A percentile compares a stretch with the other conserved stretches of the same genome.
phyloP scores from a whole-genome alignment of 345 rosid species.

The Toxicodendron radicans region DNA sequence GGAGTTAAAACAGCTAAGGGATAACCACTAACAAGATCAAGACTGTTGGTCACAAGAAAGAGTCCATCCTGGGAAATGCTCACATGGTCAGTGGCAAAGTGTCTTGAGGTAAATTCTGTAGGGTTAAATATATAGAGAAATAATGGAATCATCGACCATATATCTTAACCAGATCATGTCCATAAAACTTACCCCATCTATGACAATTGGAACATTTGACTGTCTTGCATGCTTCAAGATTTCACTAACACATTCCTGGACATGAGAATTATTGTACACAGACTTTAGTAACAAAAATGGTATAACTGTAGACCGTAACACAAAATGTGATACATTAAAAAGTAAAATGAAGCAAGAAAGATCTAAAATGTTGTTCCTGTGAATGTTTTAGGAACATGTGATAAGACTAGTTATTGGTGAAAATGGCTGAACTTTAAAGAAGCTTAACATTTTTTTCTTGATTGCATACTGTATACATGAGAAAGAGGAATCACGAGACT shows the following conservation, averaged over 20 bases:
- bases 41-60: constrained; percentile 69
- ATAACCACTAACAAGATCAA: constrained; percentile 73
- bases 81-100: constrained; percentile 6
- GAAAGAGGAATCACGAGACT: neutral
- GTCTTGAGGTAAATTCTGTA: neutral
- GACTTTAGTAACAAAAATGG: neutral
- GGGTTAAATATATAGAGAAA: neutral
- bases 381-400: neutral
- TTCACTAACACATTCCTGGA: constrained; percentile 75
- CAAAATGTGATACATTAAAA: neutral
- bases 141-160: neutral
- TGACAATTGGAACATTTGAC: constrained; percentile 69
- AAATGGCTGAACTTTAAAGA: neutral
- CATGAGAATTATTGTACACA: neutral
- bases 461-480: neutral
- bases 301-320: neutral
- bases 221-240: constrained; percentile 74
- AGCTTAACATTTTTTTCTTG: neutral
- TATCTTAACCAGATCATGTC: constrained; percentile 9
- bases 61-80: constrained; percentile 69
- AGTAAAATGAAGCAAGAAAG: neutral
- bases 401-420: neutral
- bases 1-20: constrained; percentile 85
- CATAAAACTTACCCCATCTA: constrained; percentile 72
- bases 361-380: neutral